phyloP scores from a whole-genome alignment of 768 basidiomycete genomes.

The Tubosaeta sp. region DNA sequence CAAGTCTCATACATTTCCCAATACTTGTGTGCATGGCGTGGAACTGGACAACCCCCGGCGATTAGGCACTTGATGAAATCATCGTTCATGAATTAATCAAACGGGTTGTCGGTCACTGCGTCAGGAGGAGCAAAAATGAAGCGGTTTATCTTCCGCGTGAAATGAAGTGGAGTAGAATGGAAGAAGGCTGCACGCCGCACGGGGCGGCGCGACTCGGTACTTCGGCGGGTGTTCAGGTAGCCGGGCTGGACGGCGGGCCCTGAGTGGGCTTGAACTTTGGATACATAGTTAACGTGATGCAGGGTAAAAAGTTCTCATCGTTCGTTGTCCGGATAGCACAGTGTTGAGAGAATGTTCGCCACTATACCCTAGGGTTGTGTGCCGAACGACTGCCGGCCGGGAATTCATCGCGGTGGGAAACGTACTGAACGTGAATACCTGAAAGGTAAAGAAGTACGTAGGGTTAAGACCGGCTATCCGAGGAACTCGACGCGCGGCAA shows the following conservation, averaged over 20 bases:
- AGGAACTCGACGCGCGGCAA: background rate
- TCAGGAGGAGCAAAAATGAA: slow-evolving; percentile 1
- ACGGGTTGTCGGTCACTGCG: background rate
- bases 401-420: background rate
- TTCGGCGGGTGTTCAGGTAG: background rate
- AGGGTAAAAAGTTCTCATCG: background rate
- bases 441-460: background rate
- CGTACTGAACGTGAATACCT: background rate
- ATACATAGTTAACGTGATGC: background rate
- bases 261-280: background rate
- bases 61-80: background rate
- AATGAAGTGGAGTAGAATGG: slow-evolving; percentile 8
- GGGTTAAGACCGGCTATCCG: background rate
- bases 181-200: background rate
- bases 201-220: background rate
- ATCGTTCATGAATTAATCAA: background rate
- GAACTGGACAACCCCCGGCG: background rate
- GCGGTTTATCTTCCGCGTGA: background rate
- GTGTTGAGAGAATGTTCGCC: background rate
- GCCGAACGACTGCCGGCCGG: background rate
- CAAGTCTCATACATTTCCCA: background rate
- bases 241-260: background rate
- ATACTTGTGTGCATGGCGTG: background rate
- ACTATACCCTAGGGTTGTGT: background rate
- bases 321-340: background rate